phyloP scores from a whole-genome alignment of 306 rosid genomes.

The Urtica urens region DNA sequence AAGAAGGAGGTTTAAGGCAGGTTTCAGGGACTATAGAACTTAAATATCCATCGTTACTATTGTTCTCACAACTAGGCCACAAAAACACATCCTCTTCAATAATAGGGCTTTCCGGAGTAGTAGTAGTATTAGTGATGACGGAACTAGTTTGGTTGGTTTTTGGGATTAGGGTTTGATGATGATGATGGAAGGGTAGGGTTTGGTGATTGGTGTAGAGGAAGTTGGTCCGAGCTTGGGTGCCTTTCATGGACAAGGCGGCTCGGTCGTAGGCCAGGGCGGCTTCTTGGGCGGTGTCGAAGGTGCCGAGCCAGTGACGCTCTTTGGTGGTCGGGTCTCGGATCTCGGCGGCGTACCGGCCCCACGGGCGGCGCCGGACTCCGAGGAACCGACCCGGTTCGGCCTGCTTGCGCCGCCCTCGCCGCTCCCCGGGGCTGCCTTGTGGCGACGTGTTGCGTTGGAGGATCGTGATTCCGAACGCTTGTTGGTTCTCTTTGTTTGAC shows the following conservation, averaged over 20 bases:
- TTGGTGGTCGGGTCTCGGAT: slow-evolving; percentile 94
- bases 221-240: slow-evolving; percentile 90
- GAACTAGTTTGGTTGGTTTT: no score
- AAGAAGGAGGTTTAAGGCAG: slow-evolving; percentile 59
- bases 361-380: slow-evolving; percentile 84
- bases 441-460: slow-evolving; percentile 55
- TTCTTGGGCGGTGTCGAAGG: slow-evolving; percentile 98
- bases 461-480: slow-evolving; percentile 43
- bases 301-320: slow-evolving; percentile 98
- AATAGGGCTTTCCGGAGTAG: neutral
- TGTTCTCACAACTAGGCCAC: slow-evolving; percentile 32
- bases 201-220: slow-evolving; percentile 57
- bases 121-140: neutral
- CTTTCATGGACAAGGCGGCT: slow-evolving; percentile 97
- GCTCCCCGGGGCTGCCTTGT: slow-evolving; percentile 46
- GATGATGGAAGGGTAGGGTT: slow-evolving; percentile 14
- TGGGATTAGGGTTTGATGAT: slow-evolving; percentile 3
- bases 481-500: slow-evolving; percentile 13
- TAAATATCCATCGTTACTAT: slow-evolving; percentile 82
- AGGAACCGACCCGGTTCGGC: slow-evolving; percentile 80
- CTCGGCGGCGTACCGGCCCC: slow-evolving; percentile 99
- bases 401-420: slow-evolving; percentile 78
- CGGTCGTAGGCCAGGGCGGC: slow-evolving; percentile 99
- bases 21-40: slow-evolving; percentile 92
- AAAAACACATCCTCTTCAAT: slow-evolving; percentile 25